A percentile compares a stretch with the other conserved stretches of the same genome.
Conservation (phyloP, 768 basidiomycete genomes). For the Mycena filopes region DNA sequence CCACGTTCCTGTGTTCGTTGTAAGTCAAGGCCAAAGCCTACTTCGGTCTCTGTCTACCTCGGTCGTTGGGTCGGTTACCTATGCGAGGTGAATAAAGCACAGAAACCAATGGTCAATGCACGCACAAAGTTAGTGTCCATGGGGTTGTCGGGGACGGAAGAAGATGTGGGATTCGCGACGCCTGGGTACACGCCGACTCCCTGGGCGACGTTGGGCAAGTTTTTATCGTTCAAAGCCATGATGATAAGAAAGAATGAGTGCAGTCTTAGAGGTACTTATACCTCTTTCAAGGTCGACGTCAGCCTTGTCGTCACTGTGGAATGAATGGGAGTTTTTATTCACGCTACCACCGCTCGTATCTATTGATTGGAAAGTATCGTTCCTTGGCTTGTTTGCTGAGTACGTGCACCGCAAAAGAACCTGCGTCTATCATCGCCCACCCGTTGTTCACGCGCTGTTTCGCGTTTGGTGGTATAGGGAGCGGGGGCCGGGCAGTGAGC, state of each 20-base stretch:
- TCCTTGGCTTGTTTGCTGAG: slow-evolving; percentile 72
- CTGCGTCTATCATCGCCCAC: slow-evolving; percentile 88
- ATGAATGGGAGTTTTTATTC: neutral
- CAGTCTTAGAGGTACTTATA: neutral
- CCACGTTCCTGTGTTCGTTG: slow-evolving; percentile 41
- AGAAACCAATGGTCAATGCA: slow-evolving; percentile 3
- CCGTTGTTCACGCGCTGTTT: slow-evolving; percentile 71
- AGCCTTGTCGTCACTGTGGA: slow-evolving; percentile 25
- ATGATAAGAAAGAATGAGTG: neutral
- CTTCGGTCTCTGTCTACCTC: no score
- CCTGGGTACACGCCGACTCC: slow-evolving; percentile 49
- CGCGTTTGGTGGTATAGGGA: slow-evolving; percentile 71
- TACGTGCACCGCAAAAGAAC: slow-evolving; percentile 83
- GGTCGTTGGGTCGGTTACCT: slow-evolving; percentile 55
- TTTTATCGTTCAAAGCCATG: slow-evolving; percentile 51
- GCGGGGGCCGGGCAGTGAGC: slow-evolving; percentile 63
- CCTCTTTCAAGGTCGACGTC: neutral
- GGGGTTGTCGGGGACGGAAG: slow-evolving; percentile 49
- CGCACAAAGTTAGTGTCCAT: slow-evolving; percentile 56
- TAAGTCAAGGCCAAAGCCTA: no score
- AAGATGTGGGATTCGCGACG: slow-evolving; percentile 55
- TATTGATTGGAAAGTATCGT: slow-evolving; percentile 65
- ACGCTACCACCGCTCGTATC: slow-evolving; percentile 41
- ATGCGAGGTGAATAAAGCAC: neutral
- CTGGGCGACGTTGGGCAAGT: slow-evolving; percentile 36